Conservation (phyloP, 2,329 filamentous ascomycete species). For the Aspergillus clavatus region DNA sequence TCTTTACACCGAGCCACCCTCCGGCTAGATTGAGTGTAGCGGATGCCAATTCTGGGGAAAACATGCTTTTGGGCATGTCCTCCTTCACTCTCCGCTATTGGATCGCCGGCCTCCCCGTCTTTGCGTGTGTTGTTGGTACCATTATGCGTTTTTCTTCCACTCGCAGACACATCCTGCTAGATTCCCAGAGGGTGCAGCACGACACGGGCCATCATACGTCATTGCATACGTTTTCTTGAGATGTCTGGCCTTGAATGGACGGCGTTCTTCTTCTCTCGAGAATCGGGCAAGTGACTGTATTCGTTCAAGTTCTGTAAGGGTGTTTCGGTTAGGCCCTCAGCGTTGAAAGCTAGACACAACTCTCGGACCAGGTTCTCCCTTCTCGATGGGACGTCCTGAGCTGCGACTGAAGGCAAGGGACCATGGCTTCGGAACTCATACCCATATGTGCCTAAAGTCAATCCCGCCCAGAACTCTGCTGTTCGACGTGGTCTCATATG, state of each 20-base stretch:
- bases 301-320: background rate
- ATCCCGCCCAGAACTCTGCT: background rate
- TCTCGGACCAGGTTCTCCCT: background rate
- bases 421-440: background rate
- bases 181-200: background rate
- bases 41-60: slow-evolving; percentile 6
- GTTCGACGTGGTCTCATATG: background rate
- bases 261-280: background rate
- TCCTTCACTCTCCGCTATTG: slow-evolving; percentile 3
- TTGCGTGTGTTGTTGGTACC: background rate
- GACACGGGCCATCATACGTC: background rate
- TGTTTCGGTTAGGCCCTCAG: background rate
- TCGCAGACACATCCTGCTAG: background rate
- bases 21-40: slow-evolving; percentile 9
- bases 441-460: background rate
- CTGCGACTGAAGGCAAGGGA: background rate
- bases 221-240: background rate
- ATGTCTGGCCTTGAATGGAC: background rate
- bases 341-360: background rate
- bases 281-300: background rate
- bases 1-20: slow-evolving; percentile 19
- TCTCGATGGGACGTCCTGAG: background rate
- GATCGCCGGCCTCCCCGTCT: background rate
- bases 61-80: slow-evolving; percentile 3
- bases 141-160: background rate